phyloP scores from a whole-genome alignment of 768 basidiomycete species.

The Strobilomyces echinocephalus region DNA sequence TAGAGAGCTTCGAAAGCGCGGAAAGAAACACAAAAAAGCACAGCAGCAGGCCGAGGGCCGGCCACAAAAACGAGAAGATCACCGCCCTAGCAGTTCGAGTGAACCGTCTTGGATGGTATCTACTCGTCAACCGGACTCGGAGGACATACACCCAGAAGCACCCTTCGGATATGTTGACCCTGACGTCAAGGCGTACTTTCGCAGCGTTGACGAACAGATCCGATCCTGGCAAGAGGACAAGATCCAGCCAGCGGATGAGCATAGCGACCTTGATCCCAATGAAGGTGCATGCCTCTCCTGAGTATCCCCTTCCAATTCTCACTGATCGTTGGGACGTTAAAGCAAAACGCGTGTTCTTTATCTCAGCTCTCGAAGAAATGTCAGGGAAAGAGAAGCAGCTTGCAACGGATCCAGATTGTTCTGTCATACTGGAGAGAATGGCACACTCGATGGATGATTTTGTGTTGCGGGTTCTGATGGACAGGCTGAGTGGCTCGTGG shows the following conservation, averaged over 20 bases:
- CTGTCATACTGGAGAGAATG: constrained; percentile 85
- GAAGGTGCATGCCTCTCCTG: constrained; percentile 47
- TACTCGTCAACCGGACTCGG: constrained; percentile 32
- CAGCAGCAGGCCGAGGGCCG: constrained; percentile 20
- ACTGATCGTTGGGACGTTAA: background rate
- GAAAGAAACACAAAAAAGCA: constrained; percentile 66
- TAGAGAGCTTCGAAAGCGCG: constrained; percentile 68
- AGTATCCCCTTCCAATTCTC: background rate
- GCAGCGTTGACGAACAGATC: constrained; percentile 83
- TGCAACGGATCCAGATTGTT: constrained; percentile 92
- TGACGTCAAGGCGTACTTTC: constrained; percentile 90
- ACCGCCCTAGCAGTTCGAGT: constrained; percentile 17
- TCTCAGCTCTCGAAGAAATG: constrained; percentile 83
- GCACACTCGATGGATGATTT: constrained; percentile 94
- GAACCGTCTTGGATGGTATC: constrained; percentile 72
- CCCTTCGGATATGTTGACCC: constrained; percentile 89
- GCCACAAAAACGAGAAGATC: constrained; percentile 2
- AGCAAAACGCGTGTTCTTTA: constrained; percentile 76
- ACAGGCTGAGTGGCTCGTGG: constrained; percentile 84
- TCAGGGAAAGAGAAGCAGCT: constrained; percentile 83
- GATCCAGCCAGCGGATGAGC: constrained; percentile 39
- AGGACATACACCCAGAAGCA: constrained; percentile 56
- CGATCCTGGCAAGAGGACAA: constrained; percentile 70
- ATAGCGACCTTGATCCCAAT: constrained; percentile 56
- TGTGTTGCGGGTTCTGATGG: constrained; percentile 85